Evolutionary conservation across 2,329 filamentous ascomycete species (phyloP), one percentile per base, ranked within the genome.

Genomic region (Phyllosticta citriasiana): DNA sequence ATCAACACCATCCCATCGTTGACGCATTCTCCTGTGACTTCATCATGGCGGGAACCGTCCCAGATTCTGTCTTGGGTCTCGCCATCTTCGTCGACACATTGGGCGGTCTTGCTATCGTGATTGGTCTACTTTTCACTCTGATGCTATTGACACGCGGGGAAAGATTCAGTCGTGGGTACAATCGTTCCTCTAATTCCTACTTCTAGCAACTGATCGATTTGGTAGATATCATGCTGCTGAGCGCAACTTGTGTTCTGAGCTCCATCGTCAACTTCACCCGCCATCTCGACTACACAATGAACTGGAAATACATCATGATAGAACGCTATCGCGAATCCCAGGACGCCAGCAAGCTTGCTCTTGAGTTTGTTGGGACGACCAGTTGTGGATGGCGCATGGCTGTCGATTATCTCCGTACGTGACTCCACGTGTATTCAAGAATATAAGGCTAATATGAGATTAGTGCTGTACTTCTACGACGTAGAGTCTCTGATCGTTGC

Each of bases 91-190:
- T 62, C 24, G 33, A 57, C 33, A 35, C 53, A 30, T 16, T 62
- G 51, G 57, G 55, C 16, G 30, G 57, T 26, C 5, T 62, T 26
- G 51, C 55, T 33, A 56, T 56, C 24, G 2, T 62, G 12, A 55
- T 62, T 8, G 60, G 55, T 19, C 47, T 55, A n/a, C 26, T 62
- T 8, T 55, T 58, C 9, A 55, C 27, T 19, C 57, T 51, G 26
- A 62, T 62, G 55, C 55, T 62, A 24, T 62, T 55, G 60, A 62
- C 47, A 9, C 55, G 57, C 33, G 56, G 60, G 25, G 56, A 58
- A 52, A 51, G 52, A 35, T 30, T 55, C 51, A 57, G 55, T n/a
- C 55, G 60, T 62, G 51, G 52, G 55, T 14, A 22, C 14, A 7
- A 16, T n/a, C 27, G 27, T 10, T 26, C 5, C 27, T 26, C 9